These are phyloP conservation scores for Wallacemonas sp. DNA, from an alignment of 208 protist genomes.

Conservation along the genomic window DNA sequence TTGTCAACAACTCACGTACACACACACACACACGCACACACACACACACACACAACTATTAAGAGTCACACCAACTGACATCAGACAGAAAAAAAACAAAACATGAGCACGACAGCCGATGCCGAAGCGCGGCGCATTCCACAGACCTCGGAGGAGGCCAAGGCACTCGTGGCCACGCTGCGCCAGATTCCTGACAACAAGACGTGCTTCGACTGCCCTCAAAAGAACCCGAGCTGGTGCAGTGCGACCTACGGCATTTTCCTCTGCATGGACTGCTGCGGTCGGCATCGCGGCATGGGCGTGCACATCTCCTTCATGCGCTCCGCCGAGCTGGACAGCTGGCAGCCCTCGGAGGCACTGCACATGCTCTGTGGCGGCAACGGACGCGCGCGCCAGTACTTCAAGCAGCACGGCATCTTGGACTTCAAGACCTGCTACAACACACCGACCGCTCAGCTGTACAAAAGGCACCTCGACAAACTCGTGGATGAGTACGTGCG, in stretches of 20 bases:
- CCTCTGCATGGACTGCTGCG: constrained; percentile 97
- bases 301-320: constrained; percentile 97
- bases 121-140: constrained; percentile 30
- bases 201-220: constrained; percentile 96
- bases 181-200: constrained; percentile 81
- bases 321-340: constrained; percentile 91
- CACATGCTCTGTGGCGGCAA: constrained; percentile 93
- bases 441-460: constrained; percentile 53
- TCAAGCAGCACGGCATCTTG: constrained; percentile 81
- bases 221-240: constrained; percentile 96
- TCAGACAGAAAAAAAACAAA: background rate
- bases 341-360: constrained; percentile 80
- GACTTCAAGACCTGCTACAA: constrained; percentile 77
- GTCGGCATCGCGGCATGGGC: constrained; percentile 93
- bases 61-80: background rate
- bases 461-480: constrained; percentile 74
- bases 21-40: no score
- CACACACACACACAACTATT: background rate
- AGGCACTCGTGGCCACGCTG: constrained; percentile 60
- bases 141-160: constrained; percentile 71
- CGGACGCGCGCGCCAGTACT: constrained; percentile 65
- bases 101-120: background rate
- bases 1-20: no score
- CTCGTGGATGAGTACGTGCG: constrained; percentile 50
- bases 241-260: constrained; percentile 96